Evolutionary conservation across 805 yeast species (phyloP), one percentile per base, ranked within the genome.

Genomic region (Candida methanosorbosa): DNA sequence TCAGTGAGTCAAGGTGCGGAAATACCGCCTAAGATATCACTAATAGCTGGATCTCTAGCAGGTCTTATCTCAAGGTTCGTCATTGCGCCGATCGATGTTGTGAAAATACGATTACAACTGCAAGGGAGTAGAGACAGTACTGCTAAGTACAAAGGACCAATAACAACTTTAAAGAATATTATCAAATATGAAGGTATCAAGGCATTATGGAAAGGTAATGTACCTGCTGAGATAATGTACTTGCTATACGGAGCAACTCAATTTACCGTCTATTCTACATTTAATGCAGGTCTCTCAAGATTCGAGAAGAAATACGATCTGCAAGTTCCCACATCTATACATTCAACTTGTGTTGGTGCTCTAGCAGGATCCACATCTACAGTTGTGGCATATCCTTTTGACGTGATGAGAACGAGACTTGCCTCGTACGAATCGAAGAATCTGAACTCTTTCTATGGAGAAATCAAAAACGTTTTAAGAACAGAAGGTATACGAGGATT

Each of bases 121-220:
- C 78, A 72, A 39, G 58, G 62, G 0, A 36, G 42, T 19, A 30
- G 44, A 2, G 18, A 29, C 23, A 35, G 42, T 19, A 31, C 46
- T 3, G 33, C 33, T 12, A 53, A 54, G 34, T 64, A 66, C 40
- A 41, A 45, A 9, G 68, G 72, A 3, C 50, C 64, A 3, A 22
- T 46, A 3, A 37, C 52, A 15, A 63, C 78, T 0, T 52, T 74
- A 31, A 41, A 40, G 12, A 54, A 62, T 2, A 68, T 86, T 2
- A 41, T 69, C 1, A 51, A 54, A 15, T 65, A 73, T 23, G 97
- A 90, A 55, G 63, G 63, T 5, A 28, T 79, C 0, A 40, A 56
- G 4, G 90, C 86, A 0, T 64, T 90, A n/a, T 92, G 97, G 97
- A 88, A 87, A 54, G 98, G 98, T 0, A 92, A 92, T 52, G 68